phyloP scores from a whole-genome alignment of 257 asterid species.

The Nyctanthes arbortristis region DNA sequence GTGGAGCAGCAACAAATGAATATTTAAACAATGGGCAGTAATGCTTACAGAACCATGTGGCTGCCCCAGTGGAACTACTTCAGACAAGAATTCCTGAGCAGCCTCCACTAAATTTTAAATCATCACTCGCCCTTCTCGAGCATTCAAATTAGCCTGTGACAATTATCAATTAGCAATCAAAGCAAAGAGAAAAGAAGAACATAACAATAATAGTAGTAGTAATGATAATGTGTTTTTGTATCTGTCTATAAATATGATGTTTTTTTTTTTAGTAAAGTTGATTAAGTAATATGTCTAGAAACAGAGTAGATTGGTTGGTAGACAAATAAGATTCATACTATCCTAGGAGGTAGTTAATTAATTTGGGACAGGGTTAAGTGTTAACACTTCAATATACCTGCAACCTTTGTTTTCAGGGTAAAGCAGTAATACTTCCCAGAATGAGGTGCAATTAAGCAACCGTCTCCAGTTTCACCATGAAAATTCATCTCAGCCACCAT shows the following conservation, averaged over 20 bases:
- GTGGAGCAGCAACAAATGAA: background rate
- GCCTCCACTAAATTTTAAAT: conserved; percentile 95
- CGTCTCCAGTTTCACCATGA: background rate
- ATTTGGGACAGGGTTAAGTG: no score
- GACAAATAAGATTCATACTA: background rate
- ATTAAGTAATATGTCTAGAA: background rate
- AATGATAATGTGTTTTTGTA: background rate
- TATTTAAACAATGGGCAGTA: conserved; percentile 20
- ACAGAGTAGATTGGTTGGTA: background rate
- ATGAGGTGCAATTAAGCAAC: background rate
- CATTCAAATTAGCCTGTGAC: conserved; percentile 82
- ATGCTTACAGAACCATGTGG: conserved; percentile 58
- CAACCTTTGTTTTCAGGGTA: background rate
- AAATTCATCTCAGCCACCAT: background rate
- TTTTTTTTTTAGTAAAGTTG: no score
- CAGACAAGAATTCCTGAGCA: conserved; percentile 98
- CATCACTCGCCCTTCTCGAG: conserved; percentile 99
- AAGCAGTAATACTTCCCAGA: background rate
- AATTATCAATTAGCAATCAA: conserved; percentile 17
- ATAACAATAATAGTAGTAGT: no score
- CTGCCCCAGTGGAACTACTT: conserved; percentile 64
- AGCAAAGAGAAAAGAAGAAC: conserved; percentile 2
- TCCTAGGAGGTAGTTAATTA: no score
- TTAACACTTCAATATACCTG: background rate
- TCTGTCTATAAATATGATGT: background rate